Percentiles rank a stretch among this genome's conserved stretches.
Evolutionary conservation across 2,329 filamentous ascomycete genomes (phyloP).

Genomic region (Fusarium coffeatum): DNA sequence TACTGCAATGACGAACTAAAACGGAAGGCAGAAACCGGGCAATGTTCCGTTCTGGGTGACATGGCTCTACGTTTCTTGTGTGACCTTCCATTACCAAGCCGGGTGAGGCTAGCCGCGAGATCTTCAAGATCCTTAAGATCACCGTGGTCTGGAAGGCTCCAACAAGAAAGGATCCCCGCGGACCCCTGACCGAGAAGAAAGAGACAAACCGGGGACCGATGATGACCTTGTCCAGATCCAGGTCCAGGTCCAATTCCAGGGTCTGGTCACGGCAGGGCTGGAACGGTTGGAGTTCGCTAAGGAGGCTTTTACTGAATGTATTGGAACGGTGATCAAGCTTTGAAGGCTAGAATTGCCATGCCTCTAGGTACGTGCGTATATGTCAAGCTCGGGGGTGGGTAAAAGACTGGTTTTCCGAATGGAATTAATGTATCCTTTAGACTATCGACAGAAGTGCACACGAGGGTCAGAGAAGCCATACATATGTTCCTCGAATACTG

Average conservation of each 20-base stretch:
- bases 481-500: conserved; percentile 53
- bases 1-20: conserved; percentile 15
- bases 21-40: conserved; percentile 38
- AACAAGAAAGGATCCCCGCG: conserved; percentile 49
- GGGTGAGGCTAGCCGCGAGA: conserved; percentile 55
- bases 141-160: conserved; percentile 50
- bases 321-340: not conserved
- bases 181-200: conserved; percentile 47
- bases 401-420: not conserved
- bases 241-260: not conserved
- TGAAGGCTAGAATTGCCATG: not conserved
- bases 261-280: not conserved
- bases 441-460: not conserved
- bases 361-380: not conserved
- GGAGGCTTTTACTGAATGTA: conserved; percentile 10
- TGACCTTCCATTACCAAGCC: conserved; percentile 45
- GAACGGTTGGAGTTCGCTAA: conserved; percentile 1
- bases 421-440: not conserved
- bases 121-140: conserved; percentile 56
- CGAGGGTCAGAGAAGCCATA: not conserved
- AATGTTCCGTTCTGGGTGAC: conserved; percentile 7
- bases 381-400: not conserved
- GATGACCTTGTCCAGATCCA: not conserved
- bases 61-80: conserved; percentile 1
- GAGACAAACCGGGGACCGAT: conserved; percentile 59